phyloP scores from a whole-genome alignment of 2,329 filamentous ascomycete species.

The Colletotrichum incanum region DNA sequence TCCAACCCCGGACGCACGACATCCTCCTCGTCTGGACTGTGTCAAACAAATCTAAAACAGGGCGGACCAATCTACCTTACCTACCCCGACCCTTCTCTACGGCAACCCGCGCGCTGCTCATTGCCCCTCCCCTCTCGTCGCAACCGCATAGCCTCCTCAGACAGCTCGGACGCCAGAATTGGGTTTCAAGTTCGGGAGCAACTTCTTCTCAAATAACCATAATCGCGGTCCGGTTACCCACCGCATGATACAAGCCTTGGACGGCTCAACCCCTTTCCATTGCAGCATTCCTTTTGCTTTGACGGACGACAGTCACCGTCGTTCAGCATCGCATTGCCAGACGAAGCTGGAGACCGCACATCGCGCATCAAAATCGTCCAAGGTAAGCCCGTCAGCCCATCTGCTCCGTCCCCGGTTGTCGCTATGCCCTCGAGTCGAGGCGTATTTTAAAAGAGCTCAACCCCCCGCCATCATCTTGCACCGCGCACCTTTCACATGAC shows the following conservation, averaged over 20 bases:
- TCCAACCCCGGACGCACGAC: constrained; percentile 37
- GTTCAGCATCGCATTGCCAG: constrained; percentile 33
- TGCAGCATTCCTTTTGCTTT: constrained; percentile 26
- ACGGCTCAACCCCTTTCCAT: constrained; percentile 33
- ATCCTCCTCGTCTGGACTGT: constrained; percentile 40
- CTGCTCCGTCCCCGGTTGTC: background rate
- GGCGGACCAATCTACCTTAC: constrained; percentile 26
- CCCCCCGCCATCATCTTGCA: constrained; percentile 1
- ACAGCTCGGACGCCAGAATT: constrained; percentile 42
- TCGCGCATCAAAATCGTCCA: constrained; percentile 26
- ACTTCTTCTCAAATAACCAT: constrained; percentile 39
- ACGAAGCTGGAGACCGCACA: constrained; percentile 31
- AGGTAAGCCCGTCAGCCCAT: constrained; percentile 32
- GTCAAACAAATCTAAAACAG: constrained; percentile 44
- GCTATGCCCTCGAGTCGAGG: constrained; percentile 19
- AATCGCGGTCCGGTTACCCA: constrained; percentile 27
- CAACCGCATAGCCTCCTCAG: constrained; percentile 40
- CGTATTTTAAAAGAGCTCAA: constrained; percentile 25
- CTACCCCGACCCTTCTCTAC: constrained; percentile 13
- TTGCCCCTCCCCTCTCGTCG: constrained; percentile 24
- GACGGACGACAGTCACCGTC: constrained; percentile 33
- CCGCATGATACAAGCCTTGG: constrained; percentile 27
- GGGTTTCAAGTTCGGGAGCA: constrained; percentile 42
- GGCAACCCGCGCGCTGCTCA: constrained; percentile 17
- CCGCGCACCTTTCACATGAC: constrained; percentile 11